A percentile compares a stretch with the other conserved stretches of the same genome.
These are phyloP conservation scores for Colletotrichum euphorbiae DNA, from an alignment of 2,329 filamentous ascomycete genomes.

Conservation along the genomic window DNA sequence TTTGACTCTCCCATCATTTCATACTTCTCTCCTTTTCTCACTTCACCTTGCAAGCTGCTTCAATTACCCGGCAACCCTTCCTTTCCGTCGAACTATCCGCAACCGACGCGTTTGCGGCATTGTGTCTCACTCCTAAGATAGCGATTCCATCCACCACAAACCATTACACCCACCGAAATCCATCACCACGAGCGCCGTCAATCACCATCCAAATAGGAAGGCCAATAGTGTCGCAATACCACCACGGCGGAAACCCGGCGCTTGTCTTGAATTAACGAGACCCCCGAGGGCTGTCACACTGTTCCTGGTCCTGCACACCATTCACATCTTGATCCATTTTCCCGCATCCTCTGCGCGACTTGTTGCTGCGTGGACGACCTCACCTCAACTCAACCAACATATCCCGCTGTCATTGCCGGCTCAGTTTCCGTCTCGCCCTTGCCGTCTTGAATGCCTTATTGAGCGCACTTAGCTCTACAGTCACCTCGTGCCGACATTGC, in stretches of 20 bases:
- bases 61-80: slow-evolving; percentile 23
- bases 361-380: not conserved
- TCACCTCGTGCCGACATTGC: slow-evolving; percentile 6
- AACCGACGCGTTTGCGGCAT: slow-evolving; percentile 33
- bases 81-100: slow-evolving; percentile 23
- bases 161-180: slow-evolving; percentile 29
- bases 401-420: slow-evolving; percentile 15
- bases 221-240: slow-evolving; percentile 40
- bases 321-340: not conserved
- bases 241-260: slow-evolving; percentile 36
- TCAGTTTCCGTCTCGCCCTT: slow-evolving; percentile 22
- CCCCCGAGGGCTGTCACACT: slow-evolving; percentile 34
- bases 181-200: slow-evolving; percentile 39
- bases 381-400: slow-evolving; percentile 19
- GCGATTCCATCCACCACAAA: slow-evolving; percentile 15
- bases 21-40: not conserved
- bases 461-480: slow-evolving; percentile 6
- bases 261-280: slow-evolving; percentile 37
- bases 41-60: not conserved
- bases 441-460: slow-evolving; percentile 13
- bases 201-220: slow-evolving; percentile 40
- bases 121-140: slow-evolving; percentile 21
- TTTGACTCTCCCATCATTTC: not conserved
- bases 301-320: slow-evolving; percentile 28
- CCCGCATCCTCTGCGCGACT: slow-evolving; percentile 12